phyloP scores from a whole-genome alignment of 139 green algal genomes.

The Micractinium sp. region DNA sequence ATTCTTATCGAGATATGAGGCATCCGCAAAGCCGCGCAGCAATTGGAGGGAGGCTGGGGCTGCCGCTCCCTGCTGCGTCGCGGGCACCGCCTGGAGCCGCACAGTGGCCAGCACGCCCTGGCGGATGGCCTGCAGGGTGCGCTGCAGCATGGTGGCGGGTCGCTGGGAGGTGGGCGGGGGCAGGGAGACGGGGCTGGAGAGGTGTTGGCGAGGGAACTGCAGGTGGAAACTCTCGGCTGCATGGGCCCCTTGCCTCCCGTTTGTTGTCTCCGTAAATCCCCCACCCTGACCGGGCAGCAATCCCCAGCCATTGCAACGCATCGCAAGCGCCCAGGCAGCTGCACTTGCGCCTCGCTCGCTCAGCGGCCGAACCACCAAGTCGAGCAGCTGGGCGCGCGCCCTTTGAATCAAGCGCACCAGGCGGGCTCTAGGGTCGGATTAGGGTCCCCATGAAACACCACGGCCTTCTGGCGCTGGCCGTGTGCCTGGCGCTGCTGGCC shows the following conservation, averaged over 20 bases:
- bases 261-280: background rate
- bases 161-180: too few relatives aligned
- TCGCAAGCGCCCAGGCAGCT: too few relatives aligned
- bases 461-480: background rate
- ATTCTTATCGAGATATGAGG: constrained; percentile 90
- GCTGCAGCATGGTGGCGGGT: constrained; percentile 18
- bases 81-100: background rate
- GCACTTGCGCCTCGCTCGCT: background rate
- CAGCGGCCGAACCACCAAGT: background rate
- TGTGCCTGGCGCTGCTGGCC: background rate
- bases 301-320: too few relatives aligned
- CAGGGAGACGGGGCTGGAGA: too few relatives aligned
- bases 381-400: background rate
- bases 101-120: constrained; percentile 42
- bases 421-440: background rate
- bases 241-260: background rate
- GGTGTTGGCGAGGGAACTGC: too few relatives aligned
- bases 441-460: background rate
- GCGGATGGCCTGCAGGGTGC: constrained; percentile 5
- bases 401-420: background rate
- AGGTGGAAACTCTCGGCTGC: background rate
- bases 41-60: constrained; percentile 30
- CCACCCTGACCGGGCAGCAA: too few relatives aligned
- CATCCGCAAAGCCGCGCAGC: constrained; percentile 55
- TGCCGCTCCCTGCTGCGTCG: constrained; percentile 22